These are phyloP conservation scores for Pichia inconspicua DNA, from an alignment of 1,139 yeast genomes.

Conservation along the genomic window DNA sequence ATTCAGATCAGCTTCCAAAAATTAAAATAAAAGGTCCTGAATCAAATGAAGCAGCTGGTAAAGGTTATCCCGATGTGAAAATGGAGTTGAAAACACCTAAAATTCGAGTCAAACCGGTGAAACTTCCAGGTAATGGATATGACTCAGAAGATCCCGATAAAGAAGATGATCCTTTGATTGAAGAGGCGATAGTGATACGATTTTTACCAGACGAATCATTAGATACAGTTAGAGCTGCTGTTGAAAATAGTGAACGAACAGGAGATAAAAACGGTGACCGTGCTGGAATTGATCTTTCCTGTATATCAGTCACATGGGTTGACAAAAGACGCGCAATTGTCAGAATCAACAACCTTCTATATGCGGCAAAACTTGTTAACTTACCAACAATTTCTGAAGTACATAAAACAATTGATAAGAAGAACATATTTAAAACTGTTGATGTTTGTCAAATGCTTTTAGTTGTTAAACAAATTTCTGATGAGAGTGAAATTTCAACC, in stretches of 20 bases:
- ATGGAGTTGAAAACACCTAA: constrained; percentile 38
- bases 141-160: constrained; percentile 96
- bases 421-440: constrained; percentile 78
- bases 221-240: constrained; percentile 71
- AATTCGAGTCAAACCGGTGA: constrained; percentile 72
- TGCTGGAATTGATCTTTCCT: constrained; percentile 44
- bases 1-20: constrained; percentile 18
- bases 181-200: constrained; percentile 75
- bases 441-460: constrained; percentile 83
- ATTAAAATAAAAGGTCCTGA: not conserved
- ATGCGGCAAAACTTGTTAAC: constrained; percentile 82
- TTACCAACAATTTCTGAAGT: constrained; percentile 85
- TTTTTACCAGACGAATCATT: constrained; percentile 69
- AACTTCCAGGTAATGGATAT: constrained; percentile 91
- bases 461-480: constrained; percentile 56
- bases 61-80: constrained; percentile 3
- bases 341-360: constrained; percentile 46
- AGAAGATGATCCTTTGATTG: constrained; percentile 89
- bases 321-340: constrained; percentile 72
- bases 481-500: constrained; percentile 43
- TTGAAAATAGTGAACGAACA: constrained; percentile 49
- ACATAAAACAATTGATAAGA: constrained; percentile 82
- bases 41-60: not conserved
- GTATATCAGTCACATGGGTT: constrained; percentile 71
- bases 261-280: constrained; percentile 6